Conservation (phyloP, 257 asterid genomes). For the Fraxinus anomala region DNA sequence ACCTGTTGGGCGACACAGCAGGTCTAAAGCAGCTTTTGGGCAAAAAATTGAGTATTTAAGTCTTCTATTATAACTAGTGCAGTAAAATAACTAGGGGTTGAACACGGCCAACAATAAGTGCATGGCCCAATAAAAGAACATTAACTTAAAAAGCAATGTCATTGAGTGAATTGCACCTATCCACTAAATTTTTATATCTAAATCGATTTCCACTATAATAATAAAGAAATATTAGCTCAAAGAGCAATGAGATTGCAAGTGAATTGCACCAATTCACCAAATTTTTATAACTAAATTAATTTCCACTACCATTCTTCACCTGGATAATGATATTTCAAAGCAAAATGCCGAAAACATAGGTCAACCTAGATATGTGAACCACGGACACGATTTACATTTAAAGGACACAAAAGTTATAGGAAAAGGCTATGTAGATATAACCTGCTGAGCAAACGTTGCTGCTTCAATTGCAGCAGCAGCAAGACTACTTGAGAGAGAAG, state of each 20-base stretch:
- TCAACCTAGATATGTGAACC: background rate
- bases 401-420: slow-evolving; percentile 4
- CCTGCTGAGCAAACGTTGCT: slow-evolving; percentile 99
- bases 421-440: slow-evolving; percentile 35
- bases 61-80: background rate
- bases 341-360: background rate
- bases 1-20: background rate
- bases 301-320: background rate
- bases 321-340: background rate
- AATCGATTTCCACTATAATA: background rate
- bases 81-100: background rate
- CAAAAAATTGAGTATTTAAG: background rate
- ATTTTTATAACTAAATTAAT: background rate
- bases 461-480: slow-evolving; percentile 99
- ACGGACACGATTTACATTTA: background rate
- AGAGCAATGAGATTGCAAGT: background rate
- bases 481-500: slow-evolving; percentile 89
- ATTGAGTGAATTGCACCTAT: background rate
- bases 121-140: background rate
- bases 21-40: background rate
- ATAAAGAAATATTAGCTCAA: background rate
- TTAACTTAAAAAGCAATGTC: background rate
- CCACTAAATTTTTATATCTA: background rate
- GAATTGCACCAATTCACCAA: background rate
- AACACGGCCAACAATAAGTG: background rate